Conservation (phyloP, 495 filamentous ascomycete species). For the Pseudevernia furfuracea region DNA sequence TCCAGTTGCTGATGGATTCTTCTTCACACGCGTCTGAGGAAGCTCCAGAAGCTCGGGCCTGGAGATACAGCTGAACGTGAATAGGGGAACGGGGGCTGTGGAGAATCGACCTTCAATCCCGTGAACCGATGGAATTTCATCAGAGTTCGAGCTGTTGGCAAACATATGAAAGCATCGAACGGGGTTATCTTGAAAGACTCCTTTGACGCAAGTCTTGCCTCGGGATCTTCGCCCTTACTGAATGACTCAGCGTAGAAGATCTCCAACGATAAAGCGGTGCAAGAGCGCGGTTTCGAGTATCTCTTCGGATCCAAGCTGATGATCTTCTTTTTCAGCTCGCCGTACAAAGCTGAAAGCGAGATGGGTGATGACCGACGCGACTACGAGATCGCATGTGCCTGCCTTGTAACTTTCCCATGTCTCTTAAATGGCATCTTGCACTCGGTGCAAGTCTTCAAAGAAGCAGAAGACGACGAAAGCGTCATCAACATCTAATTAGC, state of each 20-base stretch:
- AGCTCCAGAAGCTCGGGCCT: slow-evolving; percentile 14
- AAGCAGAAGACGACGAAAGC: slow-evolving; percentile 21
- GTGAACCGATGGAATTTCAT: slow-evolving; percentile 11
- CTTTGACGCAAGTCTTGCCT: not conserved
- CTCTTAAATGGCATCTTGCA: slow-evolving; percentile 11
- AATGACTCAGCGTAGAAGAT: slow-evolving; percentile 20
- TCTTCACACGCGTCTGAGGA: slow-evolving; percentile 9
- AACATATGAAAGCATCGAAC: slow-evolving; percentile 20
- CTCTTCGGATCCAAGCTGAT: slow-evolving; percentile 2
- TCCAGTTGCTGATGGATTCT: not conserved
- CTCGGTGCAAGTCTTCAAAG: slow-evolving; percentile 21
- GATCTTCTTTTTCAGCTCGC: slow-evolving; percentile 20
- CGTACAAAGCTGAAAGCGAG: slow-evolving; percentile 19
- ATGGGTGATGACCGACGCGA: slow-evolving; percentile 15
- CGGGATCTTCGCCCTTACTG: slow-evolving; percentile 9
- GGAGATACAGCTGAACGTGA: slow-evolving; percentile 11
- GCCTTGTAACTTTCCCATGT: slow-evolving; percentile 14
- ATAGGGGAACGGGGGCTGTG: slow-evolving; percentile 10
- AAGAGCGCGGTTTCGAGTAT: slow-evolving; percentile 9
- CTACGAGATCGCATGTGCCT: slow-evolving; percentile 10
- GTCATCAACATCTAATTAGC: slow-evolving; percentile 12
- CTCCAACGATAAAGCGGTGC: slow-evolving; percentile 2
- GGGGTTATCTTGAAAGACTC: slow-evolving; percentile 15
- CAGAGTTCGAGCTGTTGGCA: slow-evolving; percentile 15
- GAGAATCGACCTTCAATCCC: not conserved